Evolutionary conservation across 225 moss, liverwort and hornwort genomes (phyloP).

Genomic region (Bryum argenteum): DNA sequence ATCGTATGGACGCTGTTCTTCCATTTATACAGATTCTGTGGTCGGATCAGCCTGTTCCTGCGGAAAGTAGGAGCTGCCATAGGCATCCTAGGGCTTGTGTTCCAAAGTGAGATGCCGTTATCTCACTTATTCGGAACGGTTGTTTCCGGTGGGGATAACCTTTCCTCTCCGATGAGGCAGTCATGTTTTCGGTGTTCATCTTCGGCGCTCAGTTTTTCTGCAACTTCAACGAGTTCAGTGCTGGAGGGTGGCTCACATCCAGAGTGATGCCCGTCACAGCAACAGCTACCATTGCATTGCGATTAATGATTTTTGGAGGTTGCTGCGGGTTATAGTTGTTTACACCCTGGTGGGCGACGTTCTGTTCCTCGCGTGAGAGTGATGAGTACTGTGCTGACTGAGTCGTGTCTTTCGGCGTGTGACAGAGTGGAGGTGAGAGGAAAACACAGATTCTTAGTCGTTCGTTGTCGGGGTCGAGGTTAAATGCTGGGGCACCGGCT

Average conservation of each 20-base stretch:
- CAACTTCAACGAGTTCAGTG: not conserved
- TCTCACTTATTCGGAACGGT: too few relatives aligned
- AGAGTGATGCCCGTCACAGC: not conserved
- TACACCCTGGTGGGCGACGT: not conserved
- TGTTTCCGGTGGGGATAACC: not conserved
- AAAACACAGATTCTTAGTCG: conserved; percentile 69
- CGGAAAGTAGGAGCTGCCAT: too few relatives aligned
- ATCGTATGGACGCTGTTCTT: too few relatives aligned
- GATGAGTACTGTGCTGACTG: conserved; percentile 29
- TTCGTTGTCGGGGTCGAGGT: conserved; percentile 80
- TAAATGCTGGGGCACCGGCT: conserved; percentile 88
- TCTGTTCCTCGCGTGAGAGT: not conserved
- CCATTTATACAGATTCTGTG: too few relatives aligned
- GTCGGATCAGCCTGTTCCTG: too few relatives aligned
- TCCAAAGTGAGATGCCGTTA: too few relatives aligned
- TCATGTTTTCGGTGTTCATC: not conserved
- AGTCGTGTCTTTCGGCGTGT: conserved; percentile 18
- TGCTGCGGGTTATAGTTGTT: too few relatives aligned
- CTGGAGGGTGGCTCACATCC: too few relatives aligned
- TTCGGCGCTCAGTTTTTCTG: too few relatives aligned
- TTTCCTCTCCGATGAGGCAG: not conserved
- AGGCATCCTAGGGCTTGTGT: too few relatives aligned
- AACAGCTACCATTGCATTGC: not conserved
- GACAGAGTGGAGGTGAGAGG: conserved; percentile 41
- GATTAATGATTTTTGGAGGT: not conserved